phyloP scores from a whole-genome alignment of 1,284 basidiomycete genomes.

The Pyrrhoderma lamaoense region DNA sequence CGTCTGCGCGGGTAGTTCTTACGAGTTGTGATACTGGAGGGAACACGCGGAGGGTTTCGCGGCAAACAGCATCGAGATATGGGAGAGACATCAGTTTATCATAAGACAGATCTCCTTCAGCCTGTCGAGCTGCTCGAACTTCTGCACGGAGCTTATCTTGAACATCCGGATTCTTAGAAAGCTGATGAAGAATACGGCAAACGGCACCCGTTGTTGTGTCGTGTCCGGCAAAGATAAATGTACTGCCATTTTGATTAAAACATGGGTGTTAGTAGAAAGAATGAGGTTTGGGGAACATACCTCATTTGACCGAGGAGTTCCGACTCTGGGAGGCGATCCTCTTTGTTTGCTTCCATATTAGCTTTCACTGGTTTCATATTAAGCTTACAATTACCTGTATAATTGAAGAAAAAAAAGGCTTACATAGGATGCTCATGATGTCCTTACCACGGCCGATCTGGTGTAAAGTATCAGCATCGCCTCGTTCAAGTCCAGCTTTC shows the following conservation, averaged over 20 bases:
- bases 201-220: constrained; percentile 34
- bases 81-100: constrained; percentile 30
- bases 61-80: constrained; percentile 33
- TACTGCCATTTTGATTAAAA: too few species aligned
- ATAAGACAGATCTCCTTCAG: constrained; percentile 27
- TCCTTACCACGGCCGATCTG: constrained; percentile 25
- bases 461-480: constrained; percentile 17
- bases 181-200: constrained; percentile 30
- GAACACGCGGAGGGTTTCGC: constrained; percentile 33
- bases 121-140: constrained; percentile 25
- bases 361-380: constrained; percentile 23
- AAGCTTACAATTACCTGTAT: background rate
- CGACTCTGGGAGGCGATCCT: constrained; percentile 8
- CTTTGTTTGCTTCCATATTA: constrained; percentile 11
- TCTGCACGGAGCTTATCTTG: constrained; percentile 33
- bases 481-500: constrained; percentile 16
- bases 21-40: constrained; percentile 25
- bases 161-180: constrained; percentile 28
- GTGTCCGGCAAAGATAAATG: constrained; percentile 32
- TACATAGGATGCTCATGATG: constrained; percentile 24
- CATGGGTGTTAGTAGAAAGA: constrained; percentile 12
- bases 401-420: constrained; percentile 5
- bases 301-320: constrained; percentile 22
- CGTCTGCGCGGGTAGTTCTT: constrained; percentile 22
- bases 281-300: too few species aligned